Evolutionary conservation across 345 rosid genomes (phyloP).

Genomic region (Syzygium grande): DNA sequence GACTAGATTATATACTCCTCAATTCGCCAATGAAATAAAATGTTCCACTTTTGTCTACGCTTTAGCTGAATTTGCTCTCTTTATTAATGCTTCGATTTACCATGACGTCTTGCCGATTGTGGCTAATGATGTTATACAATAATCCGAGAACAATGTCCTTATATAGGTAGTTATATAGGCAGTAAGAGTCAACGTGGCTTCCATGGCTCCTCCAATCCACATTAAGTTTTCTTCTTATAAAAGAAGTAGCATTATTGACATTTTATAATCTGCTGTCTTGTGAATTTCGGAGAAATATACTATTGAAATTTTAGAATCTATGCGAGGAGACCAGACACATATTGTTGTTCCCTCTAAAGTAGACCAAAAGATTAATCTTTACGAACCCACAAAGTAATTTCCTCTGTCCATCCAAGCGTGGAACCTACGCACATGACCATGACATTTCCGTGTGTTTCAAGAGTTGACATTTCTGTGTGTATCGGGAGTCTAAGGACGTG

Average conservation of each 20-base stretch:
- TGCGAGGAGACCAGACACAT: background rate
- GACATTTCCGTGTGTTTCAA: background rate
- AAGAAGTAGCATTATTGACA: background rate
- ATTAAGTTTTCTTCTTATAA: background rate
- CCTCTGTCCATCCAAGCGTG: background rate
- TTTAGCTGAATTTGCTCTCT: background rate
- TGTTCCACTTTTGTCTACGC: background rate
- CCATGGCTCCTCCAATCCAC: background rate
- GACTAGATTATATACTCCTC: background rate
- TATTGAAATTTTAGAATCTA: background rate
- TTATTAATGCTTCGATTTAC: background rate
- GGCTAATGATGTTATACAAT: background rate
- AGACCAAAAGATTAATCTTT: background rate
- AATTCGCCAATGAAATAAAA: background rate
- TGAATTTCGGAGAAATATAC: background rate
- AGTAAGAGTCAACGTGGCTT: too few species aligned
- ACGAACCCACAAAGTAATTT: background rate
- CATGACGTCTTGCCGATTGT: background rate
- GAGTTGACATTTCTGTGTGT: too few species aligned
- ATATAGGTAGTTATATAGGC: rapidly evolving
- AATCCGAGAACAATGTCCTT: background rate
- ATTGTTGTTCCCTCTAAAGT: background rate
- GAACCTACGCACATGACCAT: background rate
- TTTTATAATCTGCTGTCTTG: background rate
- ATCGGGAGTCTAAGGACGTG: too few species aligned